Evolutionary conservation across 1,284 basidiomycete species (phyloP), one percentile per base, ranked within the genome.

Genomic region (Vanrija sp.): DNA sequence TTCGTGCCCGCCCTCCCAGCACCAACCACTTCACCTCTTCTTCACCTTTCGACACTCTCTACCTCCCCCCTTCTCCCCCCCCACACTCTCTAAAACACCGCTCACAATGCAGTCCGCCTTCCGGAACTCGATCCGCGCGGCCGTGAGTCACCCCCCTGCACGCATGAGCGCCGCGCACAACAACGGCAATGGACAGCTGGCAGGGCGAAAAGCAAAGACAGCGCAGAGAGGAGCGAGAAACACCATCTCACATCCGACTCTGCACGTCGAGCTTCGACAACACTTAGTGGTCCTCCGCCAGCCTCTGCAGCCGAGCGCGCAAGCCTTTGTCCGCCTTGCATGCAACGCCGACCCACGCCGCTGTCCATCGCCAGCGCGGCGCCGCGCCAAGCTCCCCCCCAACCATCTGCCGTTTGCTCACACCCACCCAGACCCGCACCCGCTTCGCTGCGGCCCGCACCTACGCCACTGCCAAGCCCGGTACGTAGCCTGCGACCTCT

Each of bases 391-490:
- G 27, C 27, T 31, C 27, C 16, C 37, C 12, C 37, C 37, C 37
- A 4, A 39, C 8, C 37, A 16, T 19, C 37, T 3, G 6, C 15
- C 39, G 14, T 49, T 36, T 46, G n/a, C 56, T 54, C 14, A 54
- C 47, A 15, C 20, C 20, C 25, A 25, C 15, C 22, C 43, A 49
- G 38, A 43, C 47, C 44, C 49, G 52, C 53, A 37, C 51, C 47
- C 31, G 67, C 54, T 62, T 66, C 50, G n/a, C n/a, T n/a, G 81
- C 83, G 59, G 68, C 68, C 62, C 78, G 80, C 72, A 82, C 87
- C 65, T 98, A 98, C 82, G 95, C 95, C 71, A 94, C 95, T 69
- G 92, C 93, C 75, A 98, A 98, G 83, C 86, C 95, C 78, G 89
- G 92, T 95, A 71, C 65, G 87, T 83, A 16, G 9, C 45, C 3